phyloP scores from a whole-genome alignment of 1,139 yeast species.

The Nakaseomyces delphensis region DNA sequence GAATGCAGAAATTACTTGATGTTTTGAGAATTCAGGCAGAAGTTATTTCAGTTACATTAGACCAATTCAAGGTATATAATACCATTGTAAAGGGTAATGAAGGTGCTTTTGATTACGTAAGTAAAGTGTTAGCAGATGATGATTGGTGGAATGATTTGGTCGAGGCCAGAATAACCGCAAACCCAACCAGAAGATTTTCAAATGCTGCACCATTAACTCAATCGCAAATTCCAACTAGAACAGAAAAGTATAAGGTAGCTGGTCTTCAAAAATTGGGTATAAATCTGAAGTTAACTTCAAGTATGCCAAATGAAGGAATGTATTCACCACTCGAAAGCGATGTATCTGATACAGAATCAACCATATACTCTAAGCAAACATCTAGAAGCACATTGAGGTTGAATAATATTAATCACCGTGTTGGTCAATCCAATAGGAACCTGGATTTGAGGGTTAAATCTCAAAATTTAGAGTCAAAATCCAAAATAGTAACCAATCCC shows the following conservation, averaged over 20 bases:
- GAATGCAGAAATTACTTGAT: constrained; percentile 57
- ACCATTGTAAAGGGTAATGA: constrained; percentile 62
- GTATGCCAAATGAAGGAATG: constrained; percentile 30
- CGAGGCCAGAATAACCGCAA: constrained; percentile 42
- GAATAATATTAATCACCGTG: not conserved
- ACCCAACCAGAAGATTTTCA: constrained; percentile 26
- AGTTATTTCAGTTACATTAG: constrained; percentile 62
- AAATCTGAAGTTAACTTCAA: constrained; percentile 65
- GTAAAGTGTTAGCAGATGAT: constrained; percentile 34
- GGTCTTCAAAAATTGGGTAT: constrained; percentile 65
- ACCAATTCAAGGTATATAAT: constrained; percentile 57
- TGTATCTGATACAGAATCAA: constrained; percentile 19
- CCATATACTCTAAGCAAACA: constrained; percentile 9
- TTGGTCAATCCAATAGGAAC: not conserved
- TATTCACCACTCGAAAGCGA: constrained; percentile 14
- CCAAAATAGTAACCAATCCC: constrained; percentile 37
- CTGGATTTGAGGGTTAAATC: constrained; percentile 30
- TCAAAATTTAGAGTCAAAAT: constrained; percentile 7
- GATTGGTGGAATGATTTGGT: constrained; percentile 63
- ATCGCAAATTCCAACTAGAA: constrained; percentile 12
- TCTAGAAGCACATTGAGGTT: constrained; percentile 7
- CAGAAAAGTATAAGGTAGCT: constrained; percentile 40
- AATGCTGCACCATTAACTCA: constrained; percentile 15
- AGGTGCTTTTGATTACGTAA: constrained; percentile 31
- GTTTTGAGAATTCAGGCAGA: constrained; percentile 76